Evolutionary conservation across 2,329 filamentous ascomycete species (phyloP), one percentile per base, ranked within the genome.

Genomic region (Trichoderma sp.): DNA sequence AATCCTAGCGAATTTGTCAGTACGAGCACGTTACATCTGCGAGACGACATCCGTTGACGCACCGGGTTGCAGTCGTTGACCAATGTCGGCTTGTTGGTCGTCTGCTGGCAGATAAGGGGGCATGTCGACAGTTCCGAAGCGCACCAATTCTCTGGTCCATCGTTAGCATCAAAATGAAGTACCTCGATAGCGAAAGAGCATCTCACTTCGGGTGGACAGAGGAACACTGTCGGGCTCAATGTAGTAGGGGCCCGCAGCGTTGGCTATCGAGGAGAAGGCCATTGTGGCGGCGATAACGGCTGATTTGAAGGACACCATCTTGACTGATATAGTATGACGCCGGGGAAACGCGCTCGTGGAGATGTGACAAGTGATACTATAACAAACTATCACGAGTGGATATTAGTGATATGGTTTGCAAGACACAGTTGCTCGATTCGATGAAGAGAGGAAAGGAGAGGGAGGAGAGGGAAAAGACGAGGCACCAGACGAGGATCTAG

Each of bases 61-160:
- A 90, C 87, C 59, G 89, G 74, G 76, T 93, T 84, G 77, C 91
- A 94, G 8, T 83, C 83, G 80, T 94, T 94, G 70, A 82, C 78
- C 53, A 82, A 70, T 34, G 85, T 87, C 53, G 80, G 83, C 76
- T 84, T 75, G 71, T 82, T 77, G 74, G 84, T 77, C 15, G 75
- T 76, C 72, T 93, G 89, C 60, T 87, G 79, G 84, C 91, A 94
- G 79, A 94, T 91, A 71, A 89, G 79, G 13, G 90, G 91, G 80
- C 91, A 94, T 64, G 86, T 84, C 72, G 83, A 82, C 71, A 75
- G 81, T 79, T 93, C 87, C 71, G 84, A 82, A 29, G 77, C 69
- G 78, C 91, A 94, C 91, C 91, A 94, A 12, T 76, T 74, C 68
- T 83, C 87, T 89, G 68, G 13, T 13, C 7, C 4, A 50, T 58